Evolutionary conservation across 345 rosid species (phyloP).

Genomic region (Conringia planisiliqua): DNA sequence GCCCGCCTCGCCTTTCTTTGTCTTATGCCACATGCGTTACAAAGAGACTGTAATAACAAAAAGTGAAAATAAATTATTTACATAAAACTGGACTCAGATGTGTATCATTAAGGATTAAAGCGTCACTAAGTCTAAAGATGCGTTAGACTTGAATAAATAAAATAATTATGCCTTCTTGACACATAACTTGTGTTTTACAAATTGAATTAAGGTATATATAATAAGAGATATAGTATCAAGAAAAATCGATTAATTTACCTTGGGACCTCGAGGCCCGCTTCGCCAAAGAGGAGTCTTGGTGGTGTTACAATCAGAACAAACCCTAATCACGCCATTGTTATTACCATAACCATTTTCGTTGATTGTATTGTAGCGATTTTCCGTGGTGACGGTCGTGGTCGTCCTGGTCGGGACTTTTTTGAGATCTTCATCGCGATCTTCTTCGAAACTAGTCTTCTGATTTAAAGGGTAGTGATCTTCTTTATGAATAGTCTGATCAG

Average conservation of each 20-base stretch:
- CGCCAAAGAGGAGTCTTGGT: constrained; percentile 99
- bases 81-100: not conserved
- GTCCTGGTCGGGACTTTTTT: constrained; percentile 22
- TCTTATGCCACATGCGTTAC: constrained; percentile 90
- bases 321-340: constrained; percentile 35
- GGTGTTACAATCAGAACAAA: constrained; percentile 88
- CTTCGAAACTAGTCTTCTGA: constrained; percentile 19
- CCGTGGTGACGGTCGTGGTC: not conserved
- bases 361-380: constrained; percentile 13
- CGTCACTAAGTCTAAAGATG: not conserved
- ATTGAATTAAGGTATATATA: not conserved
- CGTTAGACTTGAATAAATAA: not conserved
- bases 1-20: constrained; percentile 88
- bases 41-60: constrained; percentile 59
- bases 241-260: constrained; percentile 45
- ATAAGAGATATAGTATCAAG: not conserved
- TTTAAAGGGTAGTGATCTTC: not conserved
- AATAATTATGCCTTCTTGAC: not conserved
- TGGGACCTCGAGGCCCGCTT: constrained; percentile 94
- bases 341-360: constrained; percentile 29
- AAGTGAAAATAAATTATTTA: not conserved
- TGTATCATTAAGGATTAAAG: not conserved
- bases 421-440: constrained; percentile 24
- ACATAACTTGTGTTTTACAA: not conserved
- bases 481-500: not conserved